phyloP scores from a whole-genome alignment of 352 stramenopile genomes.

The Pythium periplocum region DNA sequence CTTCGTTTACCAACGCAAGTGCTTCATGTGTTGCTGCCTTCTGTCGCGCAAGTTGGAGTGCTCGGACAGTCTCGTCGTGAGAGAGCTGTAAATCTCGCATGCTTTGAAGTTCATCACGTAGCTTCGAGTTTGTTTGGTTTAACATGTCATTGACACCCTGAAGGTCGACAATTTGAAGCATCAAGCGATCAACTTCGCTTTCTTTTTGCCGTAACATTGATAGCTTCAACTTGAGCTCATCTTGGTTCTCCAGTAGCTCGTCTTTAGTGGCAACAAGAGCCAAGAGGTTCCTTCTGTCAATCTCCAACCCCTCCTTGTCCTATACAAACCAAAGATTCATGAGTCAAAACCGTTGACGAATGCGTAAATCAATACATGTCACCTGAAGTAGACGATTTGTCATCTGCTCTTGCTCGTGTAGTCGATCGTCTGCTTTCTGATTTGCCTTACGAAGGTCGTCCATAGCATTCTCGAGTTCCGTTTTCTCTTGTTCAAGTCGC shows the following conservation, averaged over 20 bases:
- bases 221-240: slow-evolving; percentile 11
- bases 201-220: slow-evolving; percentile 32
- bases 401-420: slow-evolving; percentile 41
- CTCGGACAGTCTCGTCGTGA: slow-evolving; percentile 71
- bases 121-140: slow-evolving; percentile 17
- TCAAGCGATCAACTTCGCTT: slow-evolving; percentile 40
- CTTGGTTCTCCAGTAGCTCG: slow-evolving; percentile 21
- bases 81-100: slow-evolving; percentile 36
- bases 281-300: too few relatives aligned
- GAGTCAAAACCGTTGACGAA: too few relatives aligned
- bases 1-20: slow-evolving; percentile 45
- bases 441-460: slow-evolving; percentile 7
- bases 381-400: slow-evolving; percentile 32
- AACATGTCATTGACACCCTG: slow-evolving; percentile 25
- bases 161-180: slow-evolving; percentile 35
- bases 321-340: too few relatives aligned
- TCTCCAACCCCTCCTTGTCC: too few relatives aligned
- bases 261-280: too few relatives aligned
- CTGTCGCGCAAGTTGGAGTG: slow-evolving; percentile 55
- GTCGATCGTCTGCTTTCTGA: slow-evolving; percentile 13
- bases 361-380: slow-evolving; percentile 1
- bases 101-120: slow-evolving; percentile 26
- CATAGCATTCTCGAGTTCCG: slow-evolving; percentile 11
- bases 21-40: slow-evolving; percentile 59
- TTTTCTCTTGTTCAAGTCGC: slow-evolving; percentile 27